Conservation (phyloP, 805 yeast genomes). For the Nakazawaea peltata region DNA sequence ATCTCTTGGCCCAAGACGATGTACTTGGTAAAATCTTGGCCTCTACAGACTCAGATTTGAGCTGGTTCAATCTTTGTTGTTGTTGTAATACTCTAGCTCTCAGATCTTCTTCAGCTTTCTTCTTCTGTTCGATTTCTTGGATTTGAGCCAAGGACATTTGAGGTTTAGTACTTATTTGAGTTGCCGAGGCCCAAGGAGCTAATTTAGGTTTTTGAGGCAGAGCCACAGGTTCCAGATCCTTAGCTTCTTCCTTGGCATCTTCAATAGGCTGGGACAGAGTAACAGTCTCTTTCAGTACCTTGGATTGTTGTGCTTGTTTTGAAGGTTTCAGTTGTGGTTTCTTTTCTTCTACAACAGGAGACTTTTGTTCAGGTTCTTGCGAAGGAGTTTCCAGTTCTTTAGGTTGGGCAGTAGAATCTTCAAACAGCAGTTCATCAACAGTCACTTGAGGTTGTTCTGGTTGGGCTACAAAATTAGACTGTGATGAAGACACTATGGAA, state of each 20-base stretch:
- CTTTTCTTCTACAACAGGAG: background rate
- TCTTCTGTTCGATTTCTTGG: slow-evolving; percentile 38
- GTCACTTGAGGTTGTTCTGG: background rate
- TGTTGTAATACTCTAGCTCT: slow-evolving; percentile 17
- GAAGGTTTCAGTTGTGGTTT: background rate
- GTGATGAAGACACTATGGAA: background rate
- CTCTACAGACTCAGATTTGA: slow-evolving; percentile 16
- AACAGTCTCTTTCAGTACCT: background rate
- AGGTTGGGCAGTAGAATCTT: background rate
- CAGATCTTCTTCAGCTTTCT: slow-evolving; percentile 29
- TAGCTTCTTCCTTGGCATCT: background rate
- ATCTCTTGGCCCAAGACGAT: slow-evolving; percentile 29
- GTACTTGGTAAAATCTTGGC: slow-evolving; percentile 21
- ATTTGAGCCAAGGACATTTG: slow-evolving; percentile 42
- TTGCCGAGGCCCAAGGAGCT: slow-evolving; percentile 50
- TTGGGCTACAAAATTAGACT: background rate
- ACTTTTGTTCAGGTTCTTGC: background rate
- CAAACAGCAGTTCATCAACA: background rate
- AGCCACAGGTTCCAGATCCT: background rate
- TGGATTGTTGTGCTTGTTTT: too few relatives aligned
- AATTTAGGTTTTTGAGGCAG: slow-evolving; percentile 15
- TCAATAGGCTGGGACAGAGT: background rate
- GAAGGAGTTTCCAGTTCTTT: slow-evolving; percentile 7
- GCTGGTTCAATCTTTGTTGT: slow-evolving; percentile 13
- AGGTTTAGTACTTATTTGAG: slow-evolving; percentile 22